Percentiles rank a stretch among this genome's conserved stretches.
Conservation (phyloP, 257 asterid species). For the Fraxinus pennsylvanica region DNA sequence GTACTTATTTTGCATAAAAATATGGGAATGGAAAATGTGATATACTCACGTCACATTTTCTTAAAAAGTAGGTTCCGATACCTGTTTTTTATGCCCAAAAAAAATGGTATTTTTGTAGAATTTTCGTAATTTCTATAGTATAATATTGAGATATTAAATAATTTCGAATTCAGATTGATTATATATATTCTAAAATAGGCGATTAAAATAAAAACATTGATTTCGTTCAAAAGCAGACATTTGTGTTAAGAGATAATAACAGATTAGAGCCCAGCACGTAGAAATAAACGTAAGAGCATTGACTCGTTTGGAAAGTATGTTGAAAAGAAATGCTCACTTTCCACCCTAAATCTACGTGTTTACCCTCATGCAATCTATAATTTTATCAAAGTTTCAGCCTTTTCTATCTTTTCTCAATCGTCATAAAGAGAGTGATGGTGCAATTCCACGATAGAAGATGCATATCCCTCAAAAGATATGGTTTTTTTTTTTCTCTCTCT, state of each 20-base stretch:
- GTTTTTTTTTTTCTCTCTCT: neutral
- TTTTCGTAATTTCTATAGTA: too few relatives aligned
- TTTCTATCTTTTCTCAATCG: constrained; percentile 36
- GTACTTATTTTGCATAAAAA: too few relatives aligned
- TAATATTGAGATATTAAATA: too few relatives aligned
- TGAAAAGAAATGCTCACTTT: constrained; percentile 46
- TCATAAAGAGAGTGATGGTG: constrained; percentile 43
- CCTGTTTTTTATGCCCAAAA: too few relatives aligned
- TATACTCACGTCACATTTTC: too few relatives aligned
- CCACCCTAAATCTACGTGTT: constrained; percentile 78
- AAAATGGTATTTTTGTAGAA: too few relatives aligned
- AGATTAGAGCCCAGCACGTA: neutral
- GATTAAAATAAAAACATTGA: too few relatives aligned
- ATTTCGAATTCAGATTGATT: too few relatives aligned
- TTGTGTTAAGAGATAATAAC: neutral
- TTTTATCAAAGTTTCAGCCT: constrained; percentile 51
- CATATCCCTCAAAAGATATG: neutral
- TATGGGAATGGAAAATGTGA: too few relatives aligned
- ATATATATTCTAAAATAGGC: too few relatives aligned
- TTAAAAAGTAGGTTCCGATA: too few relatives aligned
- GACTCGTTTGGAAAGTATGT: constrained; percentile 25
- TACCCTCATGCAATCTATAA: constrained; percentile 36
- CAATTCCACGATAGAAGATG: constrained; percentile 37
- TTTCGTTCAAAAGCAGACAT: neutral
- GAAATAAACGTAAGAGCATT: constrained; percentile 30